These are phyloP conservation scores for Suillus ampliporus DNA, from an alignment of 768 basidiomycete genomes.

Conservation along the genomic window DNA sequence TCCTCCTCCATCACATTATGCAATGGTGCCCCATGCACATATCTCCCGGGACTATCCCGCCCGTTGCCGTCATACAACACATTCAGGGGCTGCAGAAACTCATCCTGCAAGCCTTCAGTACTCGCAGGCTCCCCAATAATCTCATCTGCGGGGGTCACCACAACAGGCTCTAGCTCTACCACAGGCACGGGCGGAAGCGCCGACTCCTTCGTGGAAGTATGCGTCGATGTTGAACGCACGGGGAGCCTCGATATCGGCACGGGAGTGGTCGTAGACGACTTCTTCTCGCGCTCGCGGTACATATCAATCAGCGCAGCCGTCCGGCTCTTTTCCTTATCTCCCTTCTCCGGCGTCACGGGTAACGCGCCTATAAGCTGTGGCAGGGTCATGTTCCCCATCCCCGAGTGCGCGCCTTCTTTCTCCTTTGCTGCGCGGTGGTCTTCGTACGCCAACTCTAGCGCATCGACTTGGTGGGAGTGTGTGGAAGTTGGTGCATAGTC, in stretches of 20 bases:
- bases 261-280: slow-evolving; percentile 23
- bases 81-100: slow-evolving; percentile 38
- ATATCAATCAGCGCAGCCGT: slow-evolving; percentile 84
- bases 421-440: slow-evolving; percentile 27
- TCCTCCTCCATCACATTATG: slow-evolving; percentile 88
- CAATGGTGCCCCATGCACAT: slow-evolving; percentile 84
- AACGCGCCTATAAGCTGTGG: slow-evolving; percentile 19
- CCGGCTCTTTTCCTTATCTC: slow-evolving; percentile 51
- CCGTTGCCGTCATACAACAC: slow-evolving; percentile 53
- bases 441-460: slow-evolving; percentile 32
- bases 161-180: slow-evolving; percentile 8
- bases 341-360: slow-evolving; percentile 22
- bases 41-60: slow-evolving; percentile 70
- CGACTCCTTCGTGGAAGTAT: slow-evolving; percentile 12
- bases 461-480: slow-evolving; percentile 31
- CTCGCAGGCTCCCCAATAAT: slow-evolving; percentile 32
- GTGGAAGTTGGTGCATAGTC: slow-evolving; percentile 38
- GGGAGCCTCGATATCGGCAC: slow-evolving; percentile 39
- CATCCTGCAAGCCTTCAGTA: neutral
- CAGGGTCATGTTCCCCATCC: slow-evolving; percentile 36
- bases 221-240: slow-evolving; percentile 33
- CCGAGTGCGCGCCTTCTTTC: slow-evolving; percentile 30
- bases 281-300: slow-evolving; percentile 77
- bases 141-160: slow-evolving; percentile 28
- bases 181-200: slow-evolving; percentile 16